Evolutionary conservation across 257 asterid species (phyloP).

Genomic region (Nicotiana obtusifolia): DNA sequence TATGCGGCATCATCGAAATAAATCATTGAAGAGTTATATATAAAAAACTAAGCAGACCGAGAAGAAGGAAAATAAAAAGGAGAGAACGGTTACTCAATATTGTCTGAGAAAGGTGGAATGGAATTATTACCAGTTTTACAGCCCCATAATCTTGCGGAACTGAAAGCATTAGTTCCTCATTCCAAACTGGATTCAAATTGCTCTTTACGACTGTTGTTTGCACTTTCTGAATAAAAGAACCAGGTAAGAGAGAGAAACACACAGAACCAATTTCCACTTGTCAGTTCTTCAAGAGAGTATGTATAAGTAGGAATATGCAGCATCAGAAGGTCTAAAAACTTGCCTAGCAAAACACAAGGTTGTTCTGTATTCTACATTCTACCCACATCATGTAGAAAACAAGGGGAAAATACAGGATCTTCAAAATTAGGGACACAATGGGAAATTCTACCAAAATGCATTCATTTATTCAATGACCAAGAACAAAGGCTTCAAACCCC

Average conservation of each 20-base stretch:
- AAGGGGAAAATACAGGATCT: background rate
- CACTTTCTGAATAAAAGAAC: conserved; percentile 48
- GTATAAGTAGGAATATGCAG: background rate
- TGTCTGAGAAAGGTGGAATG: background rate
- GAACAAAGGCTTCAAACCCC: background rate
- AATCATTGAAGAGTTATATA: background rate
- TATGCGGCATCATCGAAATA: background rate
- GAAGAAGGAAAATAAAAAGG: background rate
- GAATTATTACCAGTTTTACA: conserved; percentile 60
- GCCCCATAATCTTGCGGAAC: conserved; percentile 81
- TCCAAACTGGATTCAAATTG: conserved; percentile 93
- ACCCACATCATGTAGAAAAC: background rate
- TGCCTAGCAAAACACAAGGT: background rate
- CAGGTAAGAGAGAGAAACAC: conserved; percentile 15
- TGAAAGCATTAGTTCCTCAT: conserved; percentile 91
- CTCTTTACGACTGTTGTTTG: conserved; percentile 71
- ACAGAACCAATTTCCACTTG: background rate
- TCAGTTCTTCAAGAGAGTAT: background rate
- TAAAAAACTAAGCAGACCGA: background rate
- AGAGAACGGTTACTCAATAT: background rate
- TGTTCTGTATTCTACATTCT: background rate
- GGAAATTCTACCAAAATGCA: background rate
- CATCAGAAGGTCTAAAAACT: background rate
- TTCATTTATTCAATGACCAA: background rate
- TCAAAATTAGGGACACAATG: background rate